Evolutionary conservation across 106 monocot species (phyloP).

Genomic region (Agapanthus africanus): DNA sequence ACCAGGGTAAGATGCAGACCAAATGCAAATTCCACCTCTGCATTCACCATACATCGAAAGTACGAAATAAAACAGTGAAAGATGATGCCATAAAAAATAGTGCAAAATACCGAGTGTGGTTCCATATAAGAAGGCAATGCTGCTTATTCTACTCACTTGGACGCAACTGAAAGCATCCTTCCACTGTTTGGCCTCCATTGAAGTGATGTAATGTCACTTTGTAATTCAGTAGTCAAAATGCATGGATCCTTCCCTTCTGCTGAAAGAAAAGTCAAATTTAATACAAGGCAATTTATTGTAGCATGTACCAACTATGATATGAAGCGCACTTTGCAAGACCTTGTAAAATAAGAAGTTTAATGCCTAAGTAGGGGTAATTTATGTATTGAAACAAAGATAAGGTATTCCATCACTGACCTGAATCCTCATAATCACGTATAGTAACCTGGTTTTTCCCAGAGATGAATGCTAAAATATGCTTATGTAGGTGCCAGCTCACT

Average conservation of each 20-base stretch:
- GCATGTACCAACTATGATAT: background rate
- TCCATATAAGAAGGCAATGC: background rate
- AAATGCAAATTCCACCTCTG: slow-evolving; percentile 89
- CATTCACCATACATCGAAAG: background rate
- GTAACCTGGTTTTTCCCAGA: slow-evolving; percentile 85
- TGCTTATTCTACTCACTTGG: slow-evolving; percentile 47
- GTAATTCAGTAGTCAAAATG: slow-evolving; percentile 68
- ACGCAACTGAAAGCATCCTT: slow-evolving; percentile 71
- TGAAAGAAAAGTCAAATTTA: slow-evolving; percentile 4
- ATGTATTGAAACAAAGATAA: slow-evolving; percentile 12
- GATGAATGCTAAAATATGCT: slow-evolving; percentile 82
- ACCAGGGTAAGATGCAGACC: slow-evolving; percentile 90
- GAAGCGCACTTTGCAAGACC: background rate
- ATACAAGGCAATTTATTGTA: background rate
- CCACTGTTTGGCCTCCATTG: slow-evolving; percentile 95
- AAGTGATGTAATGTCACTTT: slow-evolving; percentile 62
- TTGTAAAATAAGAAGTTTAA: background rate
- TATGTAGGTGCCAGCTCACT: slow-evolving; percentile 78
- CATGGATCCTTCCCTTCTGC: slow-evolving; percentile 67
- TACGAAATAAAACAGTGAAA: background rate
- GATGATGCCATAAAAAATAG: background rate
- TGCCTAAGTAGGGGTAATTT: background rate
- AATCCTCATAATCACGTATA: slow-evolving; percentile 68
- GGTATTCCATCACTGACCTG: slow-evolving; percentile 37
- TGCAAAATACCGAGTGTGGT: background rate